phyloP scores from a whole-genome alignment of 352 stramenopile genomes.

The Peronosclerospora sorghi region DNA sequence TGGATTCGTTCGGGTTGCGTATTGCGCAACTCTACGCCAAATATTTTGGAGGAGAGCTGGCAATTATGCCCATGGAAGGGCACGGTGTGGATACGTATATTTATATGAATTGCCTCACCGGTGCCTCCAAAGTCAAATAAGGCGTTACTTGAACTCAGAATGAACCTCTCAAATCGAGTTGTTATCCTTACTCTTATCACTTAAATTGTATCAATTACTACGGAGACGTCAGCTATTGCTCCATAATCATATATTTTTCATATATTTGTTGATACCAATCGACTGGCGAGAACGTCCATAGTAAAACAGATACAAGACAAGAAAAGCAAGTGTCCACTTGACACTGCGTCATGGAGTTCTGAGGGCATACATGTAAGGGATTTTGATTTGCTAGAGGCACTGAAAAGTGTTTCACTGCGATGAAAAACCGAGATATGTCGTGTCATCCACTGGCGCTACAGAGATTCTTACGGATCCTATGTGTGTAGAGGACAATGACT shows the following conservation, averaged over 20 bases:
- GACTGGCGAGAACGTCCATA: no score
- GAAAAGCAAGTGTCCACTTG: background rate
- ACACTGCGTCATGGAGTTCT: slow-evolving; percentile 14
- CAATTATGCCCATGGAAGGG: slow-evolving; percentile 98
- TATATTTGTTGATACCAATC: no score
- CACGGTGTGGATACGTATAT: slow-evolving; percentile 94
- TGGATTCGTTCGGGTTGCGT: slow-evolving; percentile 85
- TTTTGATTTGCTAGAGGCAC: slow-evolving; percentile 13
- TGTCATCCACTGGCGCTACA: slow-evolving; percentile 37
- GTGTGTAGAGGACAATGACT: slow-evolving; percentile 72
- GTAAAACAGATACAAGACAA: no score
- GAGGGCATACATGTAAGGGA: slow-evolving; percentile 14
- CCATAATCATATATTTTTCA: no score
- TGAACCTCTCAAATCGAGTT: no score
- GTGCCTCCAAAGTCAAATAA: slow-evolving; percentile 66
- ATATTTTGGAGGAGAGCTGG: slow-evolving; percentile 98
- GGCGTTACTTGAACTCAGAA: no score
- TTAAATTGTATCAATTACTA: no score
- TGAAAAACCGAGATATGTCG: slow-evolving; percentile 14
- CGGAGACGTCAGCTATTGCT: no score
- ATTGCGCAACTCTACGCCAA: slow-evolving; percentile 89
- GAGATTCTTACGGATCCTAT: slow-evolving; percentile 39
- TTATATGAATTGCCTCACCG: slow-evolving; percentile 80
- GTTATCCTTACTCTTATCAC: no score
- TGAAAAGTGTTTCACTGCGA: slow-evolving; percentile 21